Evolutionary conservation across 257 asterid species (phyloP).

Genomic region (Scutellaria baicalensis): DNA sequence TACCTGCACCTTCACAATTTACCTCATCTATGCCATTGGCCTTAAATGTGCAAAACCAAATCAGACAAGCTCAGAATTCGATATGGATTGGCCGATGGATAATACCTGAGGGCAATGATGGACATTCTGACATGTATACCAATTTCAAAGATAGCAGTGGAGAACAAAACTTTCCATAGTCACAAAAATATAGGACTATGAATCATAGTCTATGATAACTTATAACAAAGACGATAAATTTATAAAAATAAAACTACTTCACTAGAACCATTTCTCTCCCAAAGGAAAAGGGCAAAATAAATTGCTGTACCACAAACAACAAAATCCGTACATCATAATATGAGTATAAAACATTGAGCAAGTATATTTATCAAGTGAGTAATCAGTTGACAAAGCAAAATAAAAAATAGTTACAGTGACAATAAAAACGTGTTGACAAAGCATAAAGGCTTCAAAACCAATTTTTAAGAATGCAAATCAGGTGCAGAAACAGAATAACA

Average conservation of each 20-base stretch:
- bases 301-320: not conserved
- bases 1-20: not conserved
- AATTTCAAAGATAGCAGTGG: not conserved
- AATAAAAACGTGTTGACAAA: not conserved
- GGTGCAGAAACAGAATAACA: not conserved
- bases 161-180: not conserved
- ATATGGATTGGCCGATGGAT: not conserved
- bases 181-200: not conserved
- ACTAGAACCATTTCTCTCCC: not conserved
- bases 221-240: not conserved
- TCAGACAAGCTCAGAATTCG: not conserved
- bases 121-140: not conserved
- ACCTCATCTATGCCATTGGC: not conserved
- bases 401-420: no score
- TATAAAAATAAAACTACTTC: not conserved
- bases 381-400: not conserved
- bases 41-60: not conserved
- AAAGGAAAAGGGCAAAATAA: not conserved
- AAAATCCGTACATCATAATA: not conserved
- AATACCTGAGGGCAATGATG: not conserved
- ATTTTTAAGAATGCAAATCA: not conserved
- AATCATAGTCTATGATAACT: not conserved
- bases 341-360: not conserved
- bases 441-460: not conserved
- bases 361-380: not conserved